phyloP scores from a whole-genome alignment of 768 basidiomycete species.

The Mycena sanguinolenta region DNA sequence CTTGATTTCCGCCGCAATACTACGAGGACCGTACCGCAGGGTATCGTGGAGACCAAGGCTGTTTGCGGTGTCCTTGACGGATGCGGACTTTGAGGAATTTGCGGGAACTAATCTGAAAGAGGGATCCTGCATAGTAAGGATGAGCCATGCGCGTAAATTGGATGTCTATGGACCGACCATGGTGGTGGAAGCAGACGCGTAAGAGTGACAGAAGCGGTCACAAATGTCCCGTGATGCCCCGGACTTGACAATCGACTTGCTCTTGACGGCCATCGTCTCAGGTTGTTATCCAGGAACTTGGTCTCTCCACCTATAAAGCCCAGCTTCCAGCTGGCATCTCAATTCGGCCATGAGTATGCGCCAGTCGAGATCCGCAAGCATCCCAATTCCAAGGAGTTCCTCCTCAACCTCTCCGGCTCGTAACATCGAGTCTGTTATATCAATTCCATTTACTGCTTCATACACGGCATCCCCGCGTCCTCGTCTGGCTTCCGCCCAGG shows the following conservation, averaged over 20 bases:
- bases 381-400: constrained; percentile 71
- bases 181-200: constrained; percentile 42
- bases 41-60: constrained; percentile 90
- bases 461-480: constrained; percentile 55
- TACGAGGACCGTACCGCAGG: constrained; percentile 86
- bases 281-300: neutral
- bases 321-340: neutral
- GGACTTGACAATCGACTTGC: neutral
- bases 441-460: constrained; percentile 62
- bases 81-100: constrained; percentile 66
- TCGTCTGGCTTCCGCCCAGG: constrained; percentile 51
- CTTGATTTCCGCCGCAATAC: constrained; percentile 81
- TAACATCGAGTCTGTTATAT: constrained; percentile 75
- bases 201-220: constrained; percentile 31
- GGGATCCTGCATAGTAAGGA: constrained; percentile 49
- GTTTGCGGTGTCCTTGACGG: constrained; percentile 77
- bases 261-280: constrained; percentile 2
- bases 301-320: neutral
- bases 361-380: constrained; percentile 73
- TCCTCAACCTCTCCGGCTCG: constrained; percentile 62
- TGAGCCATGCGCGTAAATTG: constrained; percentile 17
- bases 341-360: constrained; percentile 58
- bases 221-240: neutral
- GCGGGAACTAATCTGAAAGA: constrained; percentile 78
- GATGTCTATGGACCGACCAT: constrained; percentile 13